phyloP scores from a whole-genome alignment of 1,284 basidiomycete genomes.

The Anthracocystis walkeri region DNA sequence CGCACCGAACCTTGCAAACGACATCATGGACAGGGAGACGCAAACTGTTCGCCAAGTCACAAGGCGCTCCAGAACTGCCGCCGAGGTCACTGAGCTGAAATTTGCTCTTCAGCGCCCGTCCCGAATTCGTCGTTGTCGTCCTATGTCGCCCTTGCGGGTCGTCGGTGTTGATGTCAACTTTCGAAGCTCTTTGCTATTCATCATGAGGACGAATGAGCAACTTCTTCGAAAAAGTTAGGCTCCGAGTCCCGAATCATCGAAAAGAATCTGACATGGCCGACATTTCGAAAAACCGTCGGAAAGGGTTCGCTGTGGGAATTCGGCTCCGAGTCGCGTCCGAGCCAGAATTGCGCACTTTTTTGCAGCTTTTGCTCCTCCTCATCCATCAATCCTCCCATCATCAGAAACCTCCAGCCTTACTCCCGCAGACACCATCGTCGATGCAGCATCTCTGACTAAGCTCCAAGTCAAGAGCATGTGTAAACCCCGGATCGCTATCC shows the following conservation, averaged over 20 bases:
- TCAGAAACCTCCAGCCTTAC: background rate
- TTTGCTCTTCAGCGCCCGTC: too few species aligned
- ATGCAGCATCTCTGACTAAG: background rate
- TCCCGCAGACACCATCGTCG: background rate
- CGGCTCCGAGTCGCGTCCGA: constrained; percentile 36
- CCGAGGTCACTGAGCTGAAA: too few species aligned
- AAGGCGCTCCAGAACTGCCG: background rate
- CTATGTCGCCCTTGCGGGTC: too few species aligned
- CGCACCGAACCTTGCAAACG: constrained; percentile 6
- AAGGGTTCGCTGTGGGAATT: background rate
- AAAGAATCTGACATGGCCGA: background rate
- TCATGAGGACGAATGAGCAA: too few species aligned
- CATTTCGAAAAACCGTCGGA: background rate
- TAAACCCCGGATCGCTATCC: too few species aligned
- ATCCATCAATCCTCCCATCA: constrained; percentile 6
- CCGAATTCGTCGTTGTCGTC: too few species aligned
- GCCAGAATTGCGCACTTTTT: constrained; percentile 21
- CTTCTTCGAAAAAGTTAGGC: too few species aligned
- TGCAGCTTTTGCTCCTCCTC: background rate
- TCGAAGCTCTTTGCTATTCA: too few species aligned
- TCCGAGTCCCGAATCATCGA: too few species aligned
- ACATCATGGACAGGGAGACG: constrained; percentile 9
- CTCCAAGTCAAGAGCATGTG: background rate
- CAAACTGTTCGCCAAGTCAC: background rate
- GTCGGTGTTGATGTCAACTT: too few species aligned